Evolutionary conservation across 768 basidiomycete species (phyloP).

Genomic region (Tulasnella sp.): DNA sequence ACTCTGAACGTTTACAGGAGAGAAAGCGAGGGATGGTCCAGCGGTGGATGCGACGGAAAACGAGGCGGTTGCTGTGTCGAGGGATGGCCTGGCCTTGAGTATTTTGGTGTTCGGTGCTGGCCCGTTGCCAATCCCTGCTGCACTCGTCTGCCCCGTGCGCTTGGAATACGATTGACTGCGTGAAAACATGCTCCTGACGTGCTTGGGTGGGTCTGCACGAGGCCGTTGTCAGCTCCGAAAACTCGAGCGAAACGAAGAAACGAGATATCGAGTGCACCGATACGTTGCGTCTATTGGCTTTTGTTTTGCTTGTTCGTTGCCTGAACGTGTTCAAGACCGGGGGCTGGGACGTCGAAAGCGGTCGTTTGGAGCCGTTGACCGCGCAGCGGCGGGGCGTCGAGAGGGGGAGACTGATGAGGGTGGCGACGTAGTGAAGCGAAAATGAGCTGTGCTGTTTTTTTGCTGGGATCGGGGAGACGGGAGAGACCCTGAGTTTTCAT

Average conservation of each 20-base stretch:
- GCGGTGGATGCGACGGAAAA: not conserved
- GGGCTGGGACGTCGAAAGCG: not conserved
- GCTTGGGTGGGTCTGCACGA: not conserved
- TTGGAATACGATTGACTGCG: constrained; percentile 25
- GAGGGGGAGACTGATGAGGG: not conserved
- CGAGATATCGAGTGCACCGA: not conserved
- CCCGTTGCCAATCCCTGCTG: not conserved
- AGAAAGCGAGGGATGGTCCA: constrained; percentile 12
- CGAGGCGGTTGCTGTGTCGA: not conserved
- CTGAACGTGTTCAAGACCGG: not conserved
- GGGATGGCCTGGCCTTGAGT: constrained; percentile 5
- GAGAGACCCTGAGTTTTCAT: not conserved
- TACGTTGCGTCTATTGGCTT: not conserved
- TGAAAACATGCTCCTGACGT: constrained; percentile 12
- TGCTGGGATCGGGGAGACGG: not conserved
- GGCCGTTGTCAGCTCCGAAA: constrained; percentile 1
- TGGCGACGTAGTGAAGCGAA: not conserved
- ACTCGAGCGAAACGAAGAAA: not conserved
- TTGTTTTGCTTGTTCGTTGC: constrained; percentile 10
- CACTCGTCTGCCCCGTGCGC: not conserved
- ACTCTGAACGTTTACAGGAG: constrained; percentile 20
- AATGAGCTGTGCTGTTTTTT: not conserved
- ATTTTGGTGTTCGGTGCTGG: not conserved
- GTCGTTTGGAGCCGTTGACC: constrained; percentile 4
- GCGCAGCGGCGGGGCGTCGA: constrained; percentile 1